Conservation (phyloP, 805 yeast genomes). For the Yamadazyma akitaensis region DNA sequence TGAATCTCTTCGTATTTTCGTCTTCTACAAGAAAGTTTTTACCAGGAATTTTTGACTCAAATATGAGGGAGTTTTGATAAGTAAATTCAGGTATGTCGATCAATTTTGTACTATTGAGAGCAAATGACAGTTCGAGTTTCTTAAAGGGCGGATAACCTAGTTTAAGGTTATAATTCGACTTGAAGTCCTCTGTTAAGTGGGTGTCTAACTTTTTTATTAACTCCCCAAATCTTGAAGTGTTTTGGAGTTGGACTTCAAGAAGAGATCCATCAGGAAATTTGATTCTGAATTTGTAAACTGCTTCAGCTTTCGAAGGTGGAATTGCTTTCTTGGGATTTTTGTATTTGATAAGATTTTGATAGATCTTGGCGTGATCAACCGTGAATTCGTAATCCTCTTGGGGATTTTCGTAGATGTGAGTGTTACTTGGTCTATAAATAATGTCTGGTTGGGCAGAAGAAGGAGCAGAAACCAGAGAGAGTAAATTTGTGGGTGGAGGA, state of each 20-base stretch:
- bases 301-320: slow-evolving; percentile 2
- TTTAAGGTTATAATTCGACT: slow-evolving; percentile 29
- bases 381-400: slow-evolving; percentile 42
- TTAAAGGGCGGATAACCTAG: slow-evolving; percentile 39
- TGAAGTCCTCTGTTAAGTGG: slow-evolving; percentile 24
- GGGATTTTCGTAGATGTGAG: slow-evolving; percentile 33
- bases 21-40: slow-evolving; percentile 7
- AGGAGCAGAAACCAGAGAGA: not conserved
- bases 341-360: slow-evolving; percentile 30
- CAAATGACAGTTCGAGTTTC: slow-evolving; percentile 25
- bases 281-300: slow-evolving; percentile 28
- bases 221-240: slow-evolving; percentile 33
- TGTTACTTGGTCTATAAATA: slow-evolving; percentile 12
- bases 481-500: not conserved
- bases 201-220: slow-evolving; percentile 35
- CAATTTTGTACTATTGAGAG: slow-evolving; percentile 23
- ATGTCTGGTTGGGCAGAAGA: not conserved
- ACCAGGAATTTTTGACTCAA: slow-evolving; percentile 23
- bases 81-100: slow-evolving; percentile 29
- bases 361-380: slow-evolving; percentile 33
- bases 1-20: slow-evolving; percentile 17
- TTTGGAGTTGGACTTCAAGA: slow-evolving; percentile 30
- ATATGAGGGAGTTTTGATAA: slow-evolving; percentile 29
- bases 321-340: slow-evolving; percentile 9
- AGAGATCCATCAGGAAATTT: slow-evolving; percentile 39